Conservation (phyloP, 306 rosid genomes). For the Corylus heterophylla region DNA sequence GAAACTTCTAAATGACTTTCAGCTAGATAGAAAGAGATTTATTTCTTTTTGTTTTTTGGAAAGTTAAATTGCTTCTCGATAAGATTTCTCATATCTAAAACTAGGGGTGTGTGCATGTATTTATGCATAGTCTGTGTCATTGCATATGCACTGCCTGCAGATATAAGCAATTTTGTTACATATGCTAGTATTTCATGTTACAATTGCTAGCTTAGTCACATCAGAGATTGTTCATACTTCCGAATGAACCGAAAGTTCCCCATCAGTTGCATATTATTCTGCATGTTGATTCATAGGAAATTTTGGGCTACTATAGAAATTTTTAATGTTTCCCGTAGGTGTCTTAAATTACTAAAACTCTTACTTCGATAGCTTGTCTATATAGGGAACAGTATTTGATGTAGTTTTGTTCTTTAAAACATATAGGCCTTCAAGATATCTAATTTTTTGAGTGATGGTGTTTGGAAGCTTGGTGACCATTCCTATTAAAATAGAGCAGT, state of each 20-base stretch:
- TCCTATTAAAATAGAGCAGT: neutral
- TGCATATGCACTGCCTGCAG: neutral
- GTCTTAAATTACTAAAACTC: neutral
- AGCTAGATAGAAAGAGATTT: neutral
- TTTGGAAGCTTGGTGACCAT: neutral
- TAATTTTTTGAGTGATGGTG: too few species aligned
- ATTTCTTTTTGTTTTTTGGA: neutral
- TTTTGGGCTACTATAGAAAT: neutral
- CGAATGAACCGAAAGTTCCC: neutral
- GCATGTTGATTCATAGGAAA: neutral
- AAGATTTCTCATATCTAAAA: neutral
- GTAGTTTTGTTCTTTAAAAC: neutral
- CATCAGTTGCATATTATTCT: neutral
- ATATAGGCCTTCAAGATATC: too few species aligned
- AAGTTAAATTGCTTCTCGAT: neutral
- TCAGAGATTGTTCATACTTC: neutral
- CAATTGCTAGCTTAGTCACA: neutral
- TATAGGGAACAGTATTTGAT: neutral
- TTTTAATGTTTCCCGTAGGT: neutral
- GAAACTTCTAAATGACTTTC: neutral
- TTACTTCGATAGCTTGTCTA: too few species aligned
- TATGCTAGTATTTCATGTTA: neutral
- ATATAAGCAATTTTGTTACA: neutral
- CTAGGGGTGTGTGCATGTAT: neutral
- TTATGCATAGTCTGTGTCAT: neutral